Evolutionary conservation across 805 yeast species (phyloP).

Genomic region (Candida dendrica): DNA sequence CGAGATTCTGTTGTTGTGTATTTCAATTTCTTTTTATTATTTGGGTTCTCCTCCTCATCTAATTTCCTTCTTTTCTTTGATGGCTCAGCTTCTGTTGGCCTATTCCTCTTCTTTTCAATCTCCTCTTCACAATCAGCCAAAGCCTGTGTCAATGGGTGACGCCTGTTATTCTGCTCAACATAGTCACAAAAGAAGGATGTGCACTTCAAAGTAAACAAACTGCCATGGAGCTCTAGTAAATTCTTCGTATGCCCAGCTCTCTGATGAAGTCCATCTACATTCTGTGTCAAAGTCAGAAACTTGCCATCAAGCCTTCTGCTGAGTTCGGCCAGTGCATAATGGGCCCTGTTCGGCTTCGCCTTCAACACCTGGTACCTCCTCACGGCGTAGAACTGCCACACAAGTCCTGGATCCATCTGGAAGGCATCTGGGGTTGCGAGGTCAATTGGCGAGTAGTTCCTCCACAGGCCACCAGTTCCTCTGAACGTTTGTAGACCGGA

Average conservation of each 20-base stretch:
- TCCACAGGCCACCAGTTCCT: conserved; percentile 72
- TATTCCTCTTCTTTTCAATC: conserved; percentile 16
- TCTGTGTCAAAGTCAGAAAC: conserved; percentile 71
- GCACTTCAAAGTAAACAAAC: conserved; percentile 64
- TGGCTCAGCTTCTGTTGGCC: conserved; percentile 4
- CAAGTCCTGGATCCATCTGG: conserved; percentile 72
- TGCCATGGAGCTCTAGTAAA: conserved; percentile 75
- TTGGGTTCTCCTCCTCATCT: conserved; percentile 5
- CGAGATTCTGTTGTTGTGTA: no score
- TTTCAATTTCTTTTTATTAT: no score
- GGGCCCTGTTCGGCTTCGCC: conserved; percentile 72
- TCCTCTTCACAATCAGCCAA: conserved; percentile 35
- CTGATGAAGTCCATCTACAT: conserved; percentile 68
- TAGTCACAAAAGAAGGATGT: conserved; percentile 70
- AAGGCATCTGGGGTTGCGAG: conserved; percentile 92
- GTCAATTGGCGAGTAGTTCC: conserved; percentile 69
- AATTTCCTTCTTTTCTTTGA: conserved; percentile 6
- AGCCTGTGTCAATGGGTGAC: conserved; percentile 54
- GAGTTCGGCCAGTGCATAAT: conserved; percentile 58
- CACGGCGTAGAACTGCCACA: conserved; percentile 83
- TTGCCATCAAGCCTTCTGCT: conserved; percentile 32
- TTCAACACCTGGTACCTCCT: conserved; percentile 56
- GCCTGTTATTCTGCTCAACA: conserved; percentile 41
- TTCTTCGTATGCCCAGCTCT: conserved; percentile 54
- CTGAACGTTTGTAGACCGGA: conserved; percentile 74